phyloP scores from a whole-genome alignment of 768 basidiomycete species.

The Galerina marginata region DNA sequence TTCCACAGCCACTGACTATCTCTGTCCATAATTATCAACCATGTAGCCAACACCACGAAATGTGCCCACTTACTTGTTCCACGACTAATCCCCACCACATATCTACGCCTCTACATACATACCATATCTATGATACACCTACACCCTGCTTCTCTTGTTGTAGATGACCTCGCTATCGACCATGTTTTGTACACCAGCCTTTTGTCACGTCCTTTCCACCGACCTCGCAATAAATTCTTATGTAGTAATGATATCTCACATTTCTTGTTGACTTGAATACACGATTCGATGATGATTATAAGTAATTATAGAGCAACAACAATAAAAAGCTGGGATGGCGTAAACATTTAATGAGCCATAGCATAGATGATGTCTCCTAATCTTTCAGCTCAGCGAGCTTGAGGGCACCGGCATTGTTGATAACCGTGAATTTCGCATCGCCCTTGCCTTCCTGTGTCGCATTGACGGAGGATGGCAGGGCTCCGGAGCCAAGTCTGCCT shows the following conservation, averaged over 20 bases:
- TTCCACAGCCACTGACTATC: background rate
- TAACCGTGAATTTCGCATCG: constrained; percentile 53
- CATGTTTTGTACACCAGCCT: too few species aligned
- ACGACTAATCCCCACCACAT: background rate
- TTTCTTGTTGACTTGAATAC: too few species aligned
- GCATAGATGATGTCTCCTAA: constrained; percentile 2
- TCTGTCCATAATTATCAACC: background rate
- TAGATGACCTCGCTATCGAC: too few species aligned
- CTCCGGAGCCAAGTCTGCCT: constrained; percentile 57
- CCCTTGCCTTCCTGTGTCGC: constrained; percentile 47
- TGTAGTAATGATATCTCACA: too few species aligned
- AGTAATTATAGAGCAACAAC: too few species aligned
- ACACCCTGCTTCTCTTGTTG: background rate
- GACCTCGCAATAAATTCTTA: too few species aligned
- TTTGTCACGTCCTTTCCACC: too few species aligned
- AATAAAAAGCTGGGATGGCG: too few species aligned
- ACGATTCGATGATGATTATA: too few species aligned
- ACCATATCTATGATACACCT: background rate
- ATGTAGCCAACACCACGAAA: background rate
- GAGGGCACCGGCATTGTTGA: constrained; percentile 57
- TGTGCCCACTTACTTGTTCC: background rate
- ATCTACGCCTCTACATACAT: background rate
- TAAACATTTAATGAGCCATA: background rate
- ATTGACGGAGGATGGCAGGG: constrained; percentile 41
- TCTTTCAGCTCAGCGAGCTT: constrained; percentile 41